Base-by-base conservation (phyloP, 495 filamentous ascomycete genomes). In the Barbatosphaeria neglecta region DNA sequence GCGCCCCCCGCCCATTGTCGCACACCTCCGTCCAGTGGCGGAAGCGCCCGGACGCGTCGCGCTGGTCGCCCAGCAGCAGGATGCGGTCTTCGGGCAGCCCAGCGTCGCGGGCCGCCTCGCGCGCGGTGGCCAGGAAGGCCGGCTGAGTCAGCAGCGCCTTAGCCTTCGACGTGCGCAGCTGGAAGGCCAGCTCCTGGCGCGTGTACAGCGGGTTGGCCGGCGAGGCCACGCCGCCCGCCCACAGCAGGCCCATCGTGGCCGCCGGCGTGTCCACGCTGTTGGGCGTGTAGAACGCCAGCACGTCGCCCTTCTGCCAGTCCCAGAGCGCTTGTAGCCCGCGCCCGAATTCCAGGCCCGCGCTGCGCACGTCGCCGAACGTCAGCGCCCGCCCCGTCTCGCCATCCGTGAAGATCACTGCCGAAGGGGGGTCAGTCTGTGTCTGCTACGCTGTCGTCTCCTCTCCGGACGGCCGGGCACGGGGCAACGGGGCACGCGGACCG, bases 181-280 rank as follows among this genome's bases (percentile, higher is more conserved):
- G 92, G 60, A 85, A 93, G 16, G 84, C 82, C 13, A 97, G 74
- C 59, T 97, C 90, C 6, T 94, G 81, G 19, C 71, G 76, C 1
- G 83, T 93, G 64, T 96, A 96, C 2, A 77, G 76, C 19, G 92
- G 90, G 59, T 96, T 96, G 10, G 87, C 88, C 0, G 92, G 85
- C 2, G 83, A 87, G 16, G 87, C 59, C 41, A 82, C 68, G 17
- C 86, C 90, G 39, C 89, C 90, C 0, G 89, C 84, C 84, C 87
- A 96, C 53, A 83, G 79, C 9, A 76, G 68, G 19, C 89, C 90
- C 74, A 86, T 90, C 59, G 71, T 85, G 41, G 92, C 62, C 4
- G 72, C 65, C 17, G 83, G 74, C 25, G 79, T 79, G 59, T 90
- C 85, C 53, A 90, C 81, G 55, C 73, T 77, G 57, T 90, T 94